Conservation (phyloP, 495 filamentous ascomycete species). For the Cryomyces minteri region DNA sequence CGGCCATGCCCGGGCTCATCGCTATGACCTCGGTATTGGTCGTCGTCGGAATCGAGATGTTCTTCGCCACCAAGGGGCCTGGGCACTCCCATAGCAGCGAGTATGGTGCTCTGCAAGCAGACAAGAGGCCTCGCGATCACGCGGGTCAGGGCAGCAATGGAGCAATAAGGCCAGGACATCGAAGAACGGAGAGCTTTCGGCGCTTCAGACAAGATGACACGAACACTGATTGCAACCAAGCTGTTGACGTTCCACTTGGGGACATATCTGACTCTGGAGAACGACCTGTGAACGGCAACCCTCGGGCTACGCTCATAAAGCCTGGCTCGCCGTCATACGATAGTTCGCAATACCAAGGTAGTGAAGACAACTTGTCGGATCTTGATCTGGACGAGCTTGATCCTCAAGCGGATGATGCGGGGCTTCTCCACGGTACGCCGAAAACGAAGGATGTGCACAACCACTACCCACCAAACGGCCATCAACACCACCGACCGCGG, state of each 20-base stretch:
- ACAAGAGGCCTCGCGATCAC: background rate
- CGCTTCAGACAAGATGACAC: conserved; percentile 7
- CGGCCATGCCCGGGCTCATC: conserved; percentile 25
- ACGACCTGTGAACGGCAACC: background rate
- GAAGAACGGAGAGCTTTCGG: conserved; percentile 11
- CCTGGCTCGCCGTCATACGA: background rate
- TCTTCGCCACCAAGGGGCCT: conserved; percentile 22
- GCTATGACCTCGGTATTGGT: conserved; percentile 22
- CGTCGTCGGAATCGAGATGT: conserved; percentile 28
- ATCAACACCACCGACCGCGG: background rate
- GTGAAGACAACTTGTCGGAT: conserved; percentile 14
- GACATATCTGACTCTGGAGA: conserved; percentile 1
- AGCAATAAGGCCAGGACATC: conserved; percentile 1
- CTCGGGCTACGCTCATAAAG: conserved; percentile 3
- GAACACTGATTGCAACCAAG: conserved; percentile 3
- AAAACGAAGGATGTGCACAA: conserved; percentile 2
- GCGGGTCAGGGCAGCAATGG: background rate
- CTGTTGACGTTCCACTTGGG: conserved; percentile 5
- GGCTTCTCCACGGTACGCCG: conserved; percentile 3
- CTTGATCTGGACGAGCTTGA: conserved; percentile 19
- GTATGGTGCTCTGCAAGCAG: conserved; percentile 2
- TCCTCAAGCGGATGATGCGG: conserved; percentile 3
- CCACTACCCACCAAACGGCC: background rate
- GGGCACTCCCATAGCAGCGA: conserved; percentile 16
- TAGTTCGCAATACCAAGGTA: background rate